Percentiles rank a stretch among this genome's conserved stretches.
Conservation (phyloP, 2,329 filamentous ascomycete genomes). For the Leptographium wingfieldii region DNA sequence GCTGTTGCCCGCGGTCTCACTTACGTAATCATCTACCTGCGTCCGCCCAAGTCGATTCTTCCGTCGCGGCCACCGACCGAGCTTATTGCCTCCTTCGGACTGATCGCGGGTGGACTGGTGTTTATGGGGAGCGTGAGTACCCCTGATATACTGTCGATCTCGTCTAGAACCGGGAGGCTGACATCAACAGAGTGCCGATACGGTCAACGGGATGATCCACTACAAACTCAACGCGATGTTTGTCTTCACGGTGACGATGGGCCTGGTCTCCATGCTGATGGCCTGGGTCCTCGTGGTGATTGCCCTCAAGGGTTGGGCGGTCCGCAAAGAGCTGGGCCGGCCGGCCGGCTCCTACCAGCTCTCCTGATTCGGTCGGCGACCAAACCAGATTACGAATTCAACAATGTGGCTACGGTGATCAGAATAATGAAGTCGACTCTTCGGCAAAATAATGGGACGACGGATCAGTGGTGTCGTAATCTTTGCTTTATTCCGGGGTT, state of each 20-base stretch:
- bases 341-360: constrained; percentile 11
- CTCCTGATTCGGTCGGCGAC: constrained; percentile 1
- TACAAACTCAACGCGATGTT: constrained; percentile 83
- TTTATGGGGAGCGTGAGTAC: constrained; percentile 78
- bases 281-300: constrained; percentile 68
- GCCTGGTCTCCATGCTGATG: constrained; percentile 71
- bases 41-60: constrained; percentile 66
- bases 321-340: constrained; percentile 29
- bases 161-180: background rate
- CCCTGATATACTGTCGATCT: background rate
- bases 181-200: constrained; percentile 51
- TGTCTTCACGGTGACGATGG: constrained; percentile 79
- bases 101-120: constrained; percentile 76
- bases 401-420: background rate
- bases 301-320: constrained; percentile 79
- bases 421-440: background rate
- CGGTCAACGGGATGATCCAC: constrained; percentile 61
- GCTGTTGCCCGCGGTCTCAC: constrained; percentile 67
- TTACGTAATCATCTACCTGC: constrained; percentile 68
- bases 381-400: background rate
- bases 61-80: constrained; percentile 83
- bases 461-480: background rate
- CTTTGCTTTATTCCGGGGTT: background rate
- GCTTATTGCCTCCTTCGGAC: constrained; percentile 72
- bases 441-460: background rate